Conservation (phyloP, 352 stramenopile species). For the Globisporangium recalcitrans region DNA sequence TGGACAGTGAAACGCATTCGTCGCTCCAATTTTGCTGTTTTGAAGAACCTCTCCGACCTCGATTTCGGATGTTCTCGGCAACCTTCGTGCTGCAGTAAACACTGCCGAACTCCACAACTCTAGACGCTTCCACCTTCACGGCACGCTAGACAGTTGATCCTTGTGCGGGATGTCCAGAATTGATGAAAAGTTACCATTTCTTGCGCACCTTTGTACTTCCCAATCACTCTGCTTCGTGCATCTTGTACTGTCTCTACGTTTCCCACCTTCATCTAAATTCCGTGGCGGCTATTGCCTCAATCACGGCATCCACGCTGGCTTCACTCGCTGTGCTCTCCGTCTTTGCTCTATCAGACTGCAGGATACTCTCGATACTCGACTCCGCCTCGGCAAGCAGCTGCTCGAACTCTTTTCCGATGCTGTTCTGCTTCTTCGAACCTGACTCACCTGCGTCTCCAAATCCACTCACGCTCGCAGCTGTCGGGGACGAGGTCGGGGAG, state of each 20-base stretch:
- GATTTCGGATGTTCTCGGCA: too few species aligned
- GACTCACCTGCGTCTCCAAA: background rate
- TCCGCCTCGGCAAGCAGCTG: slow-evolving; percentile 61
- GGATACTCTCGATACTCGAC: slow-evolving; percentile 56
- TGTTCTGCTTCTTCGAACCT: slow-evolving; percentile 25
- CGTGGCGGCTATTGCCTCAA: slow-evolving; percentile 12
- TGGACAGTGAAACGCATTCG: background rate
- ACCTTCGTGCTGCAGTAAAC: too few species aligned
- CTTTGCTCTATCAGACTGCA: slow-evolving; percentile 9
- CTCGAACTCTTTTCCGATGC: slow-evolving; percentile 67
- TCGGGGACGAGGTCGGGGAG: slow-evolving; percentile 7
- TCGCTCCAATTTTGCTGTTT: background rate
- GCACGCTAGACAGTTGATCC: too few species aligned
- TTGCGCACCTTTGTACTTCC: too few species aligned
- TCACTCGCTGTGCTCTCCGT: slow-evolving; percentile 3
- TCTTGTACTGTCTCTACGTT: background rate
- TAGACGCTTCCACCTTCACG: too few species aligned
- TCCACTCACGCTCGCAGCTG: slow-evolving; percentile 8
- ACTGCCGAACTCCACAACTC: too few species aligned
- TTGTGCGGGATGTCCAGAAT: too few species aligned
- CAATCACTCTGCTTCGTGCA: background rate
- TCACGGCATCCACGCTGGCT: slow-evolving; percentile 14
- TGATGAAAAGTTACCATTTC: too few species aligned
- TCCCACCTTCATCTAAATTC: slow-evolving; percentile 1
- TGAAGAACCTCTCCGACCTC: background rate